Conservation (phyloP, 2,329 filamentous ascomycete genomes). For the Monosporascus sp. region DNA sequence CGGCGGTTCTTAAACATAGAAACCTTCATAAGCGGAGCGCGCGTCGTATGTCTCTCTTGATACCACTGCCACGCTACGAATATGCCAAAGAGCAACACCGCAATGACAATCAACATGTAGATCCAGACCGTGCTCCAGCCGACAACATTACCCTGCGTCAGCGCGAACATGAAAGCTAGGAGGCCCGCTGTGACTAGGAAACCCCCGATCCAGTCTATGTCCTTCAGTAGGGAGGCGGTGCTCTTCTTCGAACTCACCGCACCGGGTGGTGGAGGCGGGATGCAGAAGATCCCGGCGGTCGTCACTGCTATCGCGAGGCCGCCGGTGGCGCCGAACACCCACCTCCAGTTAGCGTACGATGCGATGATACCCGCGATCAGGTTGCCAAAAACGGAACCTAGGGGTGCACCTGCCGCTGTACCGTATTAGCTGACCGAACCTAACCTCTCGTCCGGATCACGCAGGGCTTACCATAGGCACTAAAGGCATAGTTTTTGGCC, state of each 20-base stretch:
- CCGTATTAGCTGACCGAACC: conserved; percentile 1
- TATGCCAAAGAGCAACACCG: conserved; percentile 47
- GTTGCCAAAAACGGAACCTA: conserved; percentile 62
- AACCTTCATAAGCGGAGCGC: conserved; percentile 60
- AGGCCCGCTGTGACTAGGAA: conserved; percentile 57
- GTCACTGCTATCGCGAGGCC: conserved; percentile 55
- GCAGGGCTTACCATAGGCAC: conserved; percentile 45
- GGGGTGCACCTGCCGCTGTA: conserved; percentile 55
- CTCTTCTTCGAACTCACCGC: conserved; percentile 14
- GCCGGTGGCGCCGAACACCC: conserved; percentile 61
- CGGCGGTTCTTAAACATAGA: conserved; percentile 55
- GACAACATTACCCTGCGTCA: conserved; percentile 65
- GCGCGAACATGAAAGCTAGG: conserved; percentile 58
- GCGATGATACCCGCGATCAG: conserved; percentile 59
- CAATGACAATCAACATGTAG: conserved; percentile 52
- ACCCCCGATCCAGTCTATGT: conserved; percentile 64
- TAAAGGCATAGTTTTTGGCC: conserved; percentile 67
- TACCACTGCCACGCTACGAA: conserved; percentile 60
- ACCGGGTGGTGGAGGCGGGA: conserved; percentile 45
- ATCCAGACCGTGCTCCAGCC: conserved; percentile 64
- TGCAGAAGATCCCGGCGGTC: conserved; percentile 51
- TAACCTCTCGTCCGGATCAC: not conserved
- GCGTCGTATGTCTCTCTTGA: conserved; percentile 46
- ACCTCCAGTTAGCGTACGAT: conserved; percentile 59
- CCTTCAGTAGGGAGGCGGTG: conserved; percentile 31